Base-by-base conservation (phyloP, 2,329 filamentous ascomycete genomes). In the Ciborinia camelliae region DNA sequence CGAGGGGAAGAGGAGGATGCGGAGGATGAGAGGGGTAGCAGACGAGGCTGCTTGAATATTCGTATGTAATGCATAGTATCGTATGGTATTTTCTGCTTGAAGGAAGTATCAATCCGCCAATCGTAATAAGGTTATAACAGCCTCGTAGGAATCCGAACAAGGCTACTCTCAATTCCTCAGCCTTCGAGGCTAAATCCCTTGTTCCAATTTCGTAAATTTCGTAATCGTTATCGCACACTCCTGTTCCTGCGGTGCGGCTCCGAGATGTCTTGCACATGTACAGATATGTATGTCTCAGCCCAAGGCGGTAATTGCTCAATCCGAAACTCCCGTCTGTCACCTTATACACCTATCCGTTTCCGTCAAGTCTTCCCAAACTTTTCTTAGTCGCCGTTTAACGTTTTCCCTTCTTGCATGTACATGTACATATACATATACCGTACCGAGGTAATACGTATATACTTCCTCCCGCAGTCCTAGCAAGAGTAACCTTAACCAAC, bases 1-100 rank as follows among this genome's bases (percentile, higher is more conserved):
- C 26, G 30, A 37, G 32, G 23, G 9, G 48, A 37, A 50, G 58
- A 61, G 10, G 58, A 30, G 48, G 41, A 28, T 8, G 59, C 28
- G 35, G 63, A 45, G 28, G 63, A 58, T 9, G 55, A 15, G 5
- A 74, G 50, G 74, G 80, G 79, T 53, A 75, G 72, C 43, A 79
- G 71, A 62, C 77, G 77, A 12, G 88, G 87, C 2, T 84, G 78
- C 71, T 90, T 90, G 70, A 91, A 80, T 71, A 90, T 89, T 67
- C 88, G 86, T 71, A 90, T 80, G 74, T 88, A 89, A 68, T 85
- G 81, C 83, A 85, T 85, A 35, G 26, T 60, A 14, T 39, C 28
- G 10, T 58, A 3, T 32, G 8, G 30, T 26, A 30, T 32, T 35
- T 45, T 1, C 28, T 8, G 14, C 12, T 23, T 4, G 10, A 53